phyloP scores from a whole-genome alignment of 2,329 filamentous ascomycete species.

The Colletotrichum sp. region DNA sequence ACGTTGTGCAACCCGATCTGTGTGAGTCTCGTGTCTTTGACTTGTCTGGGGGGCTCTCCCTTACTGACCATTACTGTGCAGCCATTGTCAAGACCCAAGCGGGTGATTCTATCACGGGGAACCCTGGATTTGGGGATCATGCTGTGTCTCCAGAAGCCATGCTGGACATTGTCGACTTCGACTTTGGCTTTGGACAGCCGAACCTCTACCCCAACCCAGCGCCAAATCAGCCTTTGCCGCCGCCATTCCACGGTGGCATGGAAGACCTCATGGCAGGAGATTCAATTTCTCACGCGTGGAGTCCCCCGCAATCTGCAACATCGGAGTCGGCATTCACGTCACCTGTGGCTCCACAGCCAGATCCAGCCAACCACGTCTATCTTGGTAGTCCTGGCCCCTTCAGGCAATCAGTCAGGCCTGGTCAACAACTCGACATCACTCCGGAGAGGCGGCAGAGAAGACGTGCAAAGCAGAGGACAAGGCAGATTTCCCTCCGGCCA shows the following conservation, averaged over 20 bases:
- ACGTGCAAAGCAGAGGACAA: conserved; percentile 29
- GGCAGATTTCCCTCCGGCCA: conserved; percentile 35
- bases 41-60: conserved; percentile 1
- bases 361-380: not conserved
- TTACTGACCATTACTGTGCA: conserved; percentile 17
- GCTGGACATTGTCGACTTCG: conserved; percentile 36
- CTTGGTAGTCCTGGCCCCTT: not conserved
- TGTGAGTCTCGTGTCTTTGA: conserved; percentile 34
- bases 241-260: conserved; percentile 16
- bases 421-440: not conserved
- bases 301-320: conserved; percentile 10
- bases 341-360: conserved; percentile 1
- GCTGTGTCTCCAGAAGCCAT: conserved; percentile 31
- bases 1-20: conserved; percentile 37
- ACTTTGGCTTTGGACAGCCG: conserved; percentile 39
- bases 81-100: conserved; percentile 15
- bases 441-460: not conserved
- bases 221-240: conserved; percentile 32
- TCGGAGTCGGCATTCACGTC: conserved; percentile 15
- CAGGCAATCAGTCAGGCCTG: not conserved
- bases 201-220: conserved; percentile 28
- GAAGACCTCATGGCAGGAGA: conserved; percentile 16
- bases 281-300: conserved; percentile 11
- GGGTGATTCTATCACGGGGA: not conserved
- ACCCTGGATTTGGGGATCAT: conserved; percentile 26